Conservation (phyloP, 176 grass and related monocot species). For the Musa itinerans region DNA sequence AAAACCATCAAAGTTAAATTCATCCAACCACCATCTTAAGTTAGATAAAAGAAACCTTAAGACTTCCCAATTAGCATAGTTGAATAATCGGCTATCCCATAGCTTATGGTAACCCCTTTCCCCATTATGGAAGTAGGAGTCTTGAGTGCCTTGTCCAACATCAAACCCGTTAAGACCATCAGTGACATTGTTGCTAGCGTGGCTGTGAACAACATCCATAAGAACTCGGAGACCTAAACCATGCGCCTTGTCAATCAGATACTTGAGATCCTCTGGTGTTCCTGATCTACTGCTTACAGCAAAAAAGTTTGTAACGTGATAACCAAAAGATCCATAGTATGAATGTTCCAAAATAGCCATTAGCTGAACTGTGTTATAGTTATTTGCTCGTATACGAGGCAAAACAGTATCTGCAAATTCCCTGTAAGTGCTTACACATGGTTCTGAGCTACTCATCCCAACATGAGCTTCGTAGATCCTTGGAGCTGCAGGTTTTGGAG, state of each 20-base stretch:
- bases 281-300: slow-evolving; percentile 88
- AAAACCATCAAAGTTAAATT: slow-evolving; percentile 92
- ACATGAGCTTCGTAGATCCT: slow-evolving; percentile 93
- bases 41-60: slow-evolving; percentile 94
- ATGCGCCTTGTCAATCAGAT: slow-evolving; percentile 93
- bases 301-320: slow-evolving; percentile 98
- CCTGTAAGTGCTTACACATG: slow-evolving; percentile 60
- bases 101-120: slow-evolving; percentile 83
- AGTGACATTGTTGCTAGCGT: slow-evolving; percentile 67
- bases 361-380: slow-evolving; percentile 90
- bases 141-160: slow-evolving; percentile 61
- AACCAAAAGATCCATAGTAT: slow-evolving; percentile 97
- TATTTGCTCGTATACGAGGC: slow-evolving; percentile 77
- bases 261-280: slow-evolving; percentile 92
- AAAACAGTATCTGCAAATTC: slow-evolving; percentile 90
- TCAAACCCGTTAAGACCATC: slow-evolving; percentile 99
- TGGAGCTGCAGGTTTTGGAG: slow-evolving; percentile 62
- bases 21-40: slow-evolving; percentile 91
- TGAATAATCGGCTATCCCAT: slow-evolving; percentile 94
- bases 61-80: slow-evolving; percentile 95
- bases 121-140: slow-evolving; percentile 82
- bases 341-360: slow-evolving; percentile 98
- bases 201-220: slow-evolving; percentile 93
- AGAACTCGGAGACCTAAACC: slow-evolving; percentile 71
- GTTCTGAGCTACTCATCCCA: slow-evolving; percentile 84